Evolutionary conservation across 169 alveolate genomes (phyloP).

Genomic region (Plasmodium fragile): DNA sequence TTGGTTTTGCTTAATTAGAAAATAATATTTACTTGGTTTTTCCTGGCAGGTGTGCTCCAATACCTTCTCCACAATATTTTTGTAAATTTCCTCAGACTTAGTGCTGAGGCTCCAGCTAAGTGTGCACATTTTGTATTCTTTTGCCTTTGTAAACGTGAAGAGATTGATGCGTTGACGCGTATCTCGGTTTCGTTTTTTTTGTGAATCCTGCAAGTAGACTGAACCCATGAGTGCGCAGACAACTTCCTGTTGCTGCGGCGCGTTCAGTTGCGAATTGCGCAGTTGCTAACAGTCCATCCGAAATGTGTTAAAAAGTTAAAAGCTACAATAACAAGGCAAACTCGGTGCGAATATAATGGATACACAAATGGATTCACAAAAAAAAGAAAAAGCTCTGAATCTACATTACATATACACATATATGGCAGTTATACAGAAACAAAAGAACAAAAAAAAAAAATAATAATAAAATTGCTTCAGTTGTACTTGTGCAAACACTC

Average conservation of each 20-base stretch:
- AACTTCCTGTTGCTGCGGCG: not conserved
- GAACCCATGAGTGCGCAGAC: not conserved
- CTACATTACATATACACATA: not conserved
- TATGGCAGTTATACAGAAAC: not conserved
- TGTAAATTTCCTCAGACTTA: slow-evolving; percentile 18
- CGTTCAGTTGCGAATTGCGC: not conserved
- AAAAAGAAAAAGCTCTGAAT: not conserved
- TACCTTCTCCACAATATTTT: slow-evolving; percentile 17
- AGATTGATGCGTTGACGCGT: not conserved
- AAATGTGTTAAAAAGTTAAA: not conserved
- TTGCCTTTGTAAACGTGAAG: not conserved
- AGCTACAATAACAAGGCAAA: not conserved
- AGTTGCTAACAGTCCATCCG: not conserved
- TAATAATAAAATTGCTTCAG: not conserved
- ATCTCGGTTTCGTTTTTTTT: not conserved
- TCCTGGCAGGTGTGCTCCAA: slow-evolving; percentile 4
- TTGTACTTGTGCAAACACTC: not conserved
- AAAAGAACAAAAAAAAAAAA: not conserved
- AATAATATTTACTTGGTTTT: slow-evolving; percentile 38
- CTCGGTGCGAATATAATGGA: not conserved
- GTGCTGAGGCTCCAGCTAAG: not conserved
- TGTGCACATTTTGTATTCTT: slow-evolving; percentile 45
- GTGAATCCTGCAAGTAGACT: not conserved
- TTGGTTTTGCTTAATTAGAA: slow-evolving; percentile 35
- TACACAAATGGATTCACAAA: not conserved